Evolutionary conservation across 1,139 yeast species (phyloP).

Genomic region (Ogataea hybrid): DNA sequence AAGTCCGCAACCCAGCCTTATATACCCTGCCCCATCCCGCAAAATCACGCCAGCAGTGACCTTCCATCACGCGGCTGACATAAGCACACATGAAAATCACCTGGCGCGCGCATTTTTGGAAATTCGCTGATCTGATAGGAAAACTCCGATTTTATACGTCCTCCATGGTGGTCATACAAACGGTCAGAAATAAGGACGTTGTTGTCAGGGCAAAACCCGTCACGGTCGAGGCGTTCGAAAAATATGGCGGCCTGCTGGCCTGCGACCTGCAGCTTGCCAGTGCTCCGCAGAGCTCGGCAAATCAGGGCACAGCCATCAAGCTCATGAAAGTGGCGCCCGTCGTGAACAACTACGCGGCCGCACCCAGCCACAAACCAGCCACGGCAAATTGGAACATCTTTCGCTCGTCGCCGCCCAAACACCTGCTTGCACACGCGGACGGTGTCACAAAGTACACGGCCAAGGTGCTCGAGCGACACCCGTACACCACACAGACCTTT

Average conservation of each 20-base stretch:
- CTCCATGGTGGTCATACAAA: constrained; percentile 23
- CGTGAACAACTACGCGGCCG: constrained; percentile 45
- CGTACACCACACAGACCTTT: constrained; percentile 87
- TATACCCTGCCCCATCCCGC: neutral
- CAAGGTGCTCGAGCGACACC: constrained; percentile 85
- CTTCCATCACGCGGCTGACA: neutral
- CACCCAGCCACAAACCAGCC: constrained; percentile 43
- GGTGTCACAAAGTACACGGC: constrained; percentile 44
- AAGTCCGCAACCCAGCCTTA: neutral
- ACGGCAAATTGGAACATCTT: constrained; percentile 81
- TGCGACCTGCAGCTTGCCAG: constrained; percentile 43
- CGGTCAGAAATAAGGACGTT: constrained; percentile 28
- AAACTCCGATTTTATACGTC: neutral
- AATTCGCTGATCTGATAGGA: neutral
- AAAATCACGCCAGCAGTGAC: neutral
- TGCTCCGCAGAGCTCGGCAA: constrained; percentile 55
- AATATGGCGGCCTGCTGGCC: constrained; percentile 58
- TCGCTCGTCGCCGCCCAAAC: constrained; percentile 73
- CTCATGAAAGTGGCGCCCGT: constrained; percentile 71
- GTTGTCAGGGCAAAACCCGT: constrained; percentile 37
- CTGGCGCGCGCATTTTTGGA: neutral
- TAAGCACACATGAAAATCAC: neutral
- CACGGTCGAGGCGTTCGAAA: constrained; percentile 46
- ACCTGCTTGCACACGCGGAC: constrained; percentile 41
- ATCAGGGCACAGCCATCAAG: constrained; percentile 92